phyloP scores from a whole-genome alignment of 2,329 filamentous ascomycete genomes.

The Cercospora janseana region DNA sequence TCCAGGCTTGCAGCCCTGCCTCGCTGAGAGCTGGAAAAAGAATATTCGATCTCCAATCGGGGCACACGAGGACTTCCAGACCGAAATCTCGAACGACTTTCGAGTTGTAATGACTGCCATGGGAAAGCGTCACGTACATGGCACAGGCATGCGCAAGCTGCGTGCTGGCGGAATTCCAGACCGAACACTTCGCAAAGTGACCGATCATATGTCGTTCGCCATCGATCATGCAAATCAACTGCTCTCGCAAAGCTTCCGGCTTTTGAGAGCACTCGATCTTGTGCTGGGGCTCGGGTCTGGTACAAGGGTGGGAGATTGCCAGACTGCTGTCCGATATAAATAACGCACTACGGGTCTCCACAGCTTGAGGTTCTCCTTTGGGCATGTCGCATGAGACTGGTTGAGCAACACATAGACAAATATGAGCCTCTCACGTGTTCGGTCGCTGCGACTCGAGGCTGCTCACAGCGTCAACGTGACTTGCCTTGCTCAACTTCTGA shows the following conservation, averaged over 20 bases:
- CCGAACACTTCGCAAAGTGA: background rate
- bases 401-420: slow-evolving; percentile 6
- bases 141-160: background rate
- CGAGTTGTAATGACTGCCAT: slow-evolving; percentile 4
- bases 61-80: background rate
- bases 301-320: background rate
- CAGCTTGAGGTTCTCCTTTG: slow-evolving; percentile 13
- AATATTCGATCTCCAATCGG: background rate
- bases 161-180: background rate
- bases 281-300: slow-evolving; percentile 5
- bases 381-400: slow-evolving; percentile 10
- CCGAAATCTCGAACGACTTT: slow-evolving; percentile 6
- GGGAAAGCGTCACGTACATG: background rate
- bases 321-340: background rate
- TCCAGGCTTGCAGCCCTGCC: background rate
- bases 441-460: slow-evolving; percentile 5
- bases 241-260: background rate
- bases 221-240: background rate
- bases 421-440: slow-evolving; percentile 11
- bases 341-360: slow-evolving; percentile 6
- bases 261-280: slow-evolving; percentile 10
- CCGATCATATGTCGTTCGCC: slow-evolving; percentile 5
- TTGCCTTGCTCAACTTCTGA: slow-evolving; percentile 10
- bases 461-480: slow-evolving; percentile 7
- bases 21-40: background rate